Percentiles rank a stretch among this genome's conserved stretches.
Conservation (phyloP, 106 monocot species). For the Dioscorea alata region DNA sequence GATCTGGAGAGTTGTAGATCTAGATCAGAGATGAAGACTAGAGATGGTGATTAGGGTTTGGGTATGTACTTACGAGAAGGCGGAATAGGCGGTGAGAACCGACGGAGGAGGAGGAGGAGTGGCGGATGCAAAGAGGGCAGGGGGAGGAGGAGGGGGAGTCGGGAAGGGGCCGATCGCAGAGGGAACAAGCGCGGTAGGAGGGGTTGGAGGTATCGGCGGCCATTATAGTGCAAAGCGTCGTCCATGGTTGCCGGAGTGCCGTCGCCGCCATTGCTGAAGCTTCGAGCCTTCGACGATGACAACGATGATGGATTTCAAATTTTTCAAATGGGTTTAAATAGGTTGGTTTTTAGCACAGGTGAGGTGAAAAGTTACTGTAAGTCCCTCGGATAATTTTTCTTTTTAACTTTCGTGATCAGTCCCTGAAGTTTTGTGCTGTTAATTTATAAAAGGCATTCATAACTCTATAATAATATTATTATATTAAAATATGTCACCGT, state of each 20-base stretch:
- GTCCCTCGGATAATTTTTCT: too few species aligned
- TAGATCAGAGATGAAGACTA: neutral
- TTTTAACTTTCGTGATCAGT: too few species aligned
- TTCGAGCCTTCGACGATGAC: neutral
- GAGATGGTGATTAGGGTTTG: neutral
- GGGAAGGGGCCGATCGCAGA: constrained; percentile 54
- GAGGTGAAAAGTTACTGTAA: too few species aligned
- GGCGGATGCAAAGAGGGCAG: constrained; percentile 40
- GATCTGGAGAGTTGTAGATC: constrained; percentile 17
- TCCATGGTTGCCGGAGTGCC: constrained; percentile 25
- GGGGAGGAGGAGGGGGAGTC: constrained; percentile 3
- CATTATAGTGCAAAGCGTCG: constrained; percentile 54
- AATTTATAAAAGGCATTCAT: too few species aligned
- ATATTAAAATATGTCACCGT: too few species aligned
- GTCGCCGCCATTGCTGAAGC: neutral
- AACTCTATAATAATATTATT: too few species aligned
- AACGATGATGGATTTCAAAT: neutral
- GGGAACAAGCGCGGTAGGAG: constrained; percentile 64
- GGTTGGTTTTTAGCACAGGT: too few species aligned
- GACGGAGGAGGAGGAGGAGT: constrained; percentile 10
- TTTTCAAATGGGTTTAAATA: too few species aligned
- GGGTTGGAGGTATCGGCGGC: constrained; percentile 35
- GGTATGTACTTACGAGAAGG: constrained; percentile 24
- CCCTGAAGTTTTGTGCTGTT: too few species aligned
- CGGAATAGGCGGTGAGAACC: constrained; percentile 34